Conservation (phyloP, 768 basidiomycete genomes). For the Suillus placidus region DNA sequence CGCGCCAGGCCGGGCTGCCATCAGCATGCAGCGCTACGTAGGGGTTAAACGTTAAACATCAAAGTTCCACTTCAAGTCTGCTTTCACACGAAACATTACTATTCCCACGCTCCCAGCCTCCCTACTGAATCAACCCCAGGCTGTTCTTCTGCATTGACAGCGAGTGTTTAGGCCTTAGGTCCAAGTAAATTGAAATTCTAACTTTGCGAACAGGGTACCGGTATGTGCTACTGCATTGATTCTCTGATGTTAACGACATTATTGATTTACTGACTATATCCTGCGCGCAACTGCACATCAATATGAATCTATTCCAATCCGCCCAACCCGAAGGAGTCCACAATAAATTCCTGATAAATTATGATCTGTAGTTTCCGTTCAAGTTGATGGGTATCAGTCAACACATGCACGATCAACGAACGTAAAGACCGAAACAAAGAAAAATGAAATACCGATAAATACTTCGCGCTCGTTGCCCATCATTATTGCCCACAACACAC, state of each 20-base stretch:
- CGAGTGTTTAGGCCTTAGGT: too few species aligned
- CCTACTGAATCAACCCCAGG: too few species aligned
- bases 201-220: neutral
- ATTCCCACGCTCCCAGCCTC: too few species aligned
- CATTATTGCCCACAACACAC: constrained; percentile 24
- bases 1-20: too few species aligned
- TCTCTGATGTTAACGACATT: neutral
- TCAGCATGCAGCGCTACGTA: too few species aligned
- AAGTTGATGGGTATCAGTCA: neutral
- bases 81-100: too few species aligned
- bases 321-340: neutral
- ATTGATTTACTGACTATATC: too few species aligned
- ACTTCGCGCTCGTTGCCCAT: neutral
- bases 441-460: constrained; percentile 3
- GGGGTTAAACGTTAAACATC: too few species aligned
- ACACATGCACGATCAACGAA: neutral
- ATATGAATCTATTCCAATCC: neutral
- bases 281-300: neutral
- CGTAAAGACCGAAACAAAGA: neutral
- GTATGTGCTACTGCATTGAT: neutral
- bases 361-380: neutral
- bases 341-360: constrained; percentile 2
- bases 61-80: too few species aligned
- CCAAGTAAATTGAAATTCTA: too few species aligned
- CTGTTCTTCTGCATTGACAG: too few species aligned